These are phyloP conservation scores for Trametes cubensis DNA, from an alignment of 768 basidiomycete species.

Conservation along the genomic window DNA sequence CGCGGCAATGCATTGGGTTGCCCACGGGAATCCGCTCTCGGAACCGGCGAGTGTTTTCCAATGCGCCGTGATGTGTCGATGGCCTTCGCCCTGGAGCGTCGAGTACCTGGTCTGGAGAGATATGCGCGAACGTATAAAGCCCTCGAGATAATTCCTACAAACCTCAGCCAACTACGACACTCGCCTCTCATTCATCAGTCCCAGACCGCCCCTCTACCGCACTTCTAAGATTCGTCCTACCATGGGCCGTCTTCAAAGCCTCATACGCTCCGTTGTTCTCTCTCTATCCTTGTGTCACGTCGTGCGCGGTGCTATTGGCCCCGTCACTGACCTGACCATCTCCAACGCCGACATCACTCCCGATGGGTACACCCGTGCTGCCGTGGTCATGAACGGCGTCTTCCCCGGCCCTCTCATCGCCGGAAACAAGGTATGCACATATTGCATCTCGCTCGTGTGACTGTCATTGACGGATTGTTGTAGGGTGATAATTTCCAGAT, in stretches of 20 bases:
- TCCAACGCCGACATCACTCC: constrained; percentile 34
- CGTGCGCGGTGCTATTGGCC: constrained; percentile 29
- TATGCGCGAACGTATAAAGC: neutral
- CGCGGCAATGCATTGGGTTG: neutral
- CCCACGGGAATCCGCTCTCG: neutral
- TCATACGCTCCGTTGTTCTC: constrained; percentile 1
- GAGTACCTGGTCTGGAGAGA: too few species aligned
- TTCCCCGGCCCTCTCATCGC: constrained; percentile 30
- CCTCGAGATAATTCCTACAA: neutral
- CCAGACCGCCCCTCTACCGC: neutral
- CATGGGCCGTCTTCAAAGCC: constrained; percentile 10
- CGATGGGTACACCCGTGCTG: constrained; percentile 35
- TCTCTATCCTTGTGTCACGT: constrained; percentile 1
- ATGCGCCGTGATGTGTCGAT: neutral
- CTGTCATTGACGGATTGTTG: neutral
- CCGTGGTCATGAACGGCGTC: constrained; percentile 24
- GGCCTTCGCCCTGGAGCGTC: too few species aligned
- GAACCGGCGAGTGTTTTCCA: neutral
- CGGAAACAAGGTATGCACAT: constrained; percentile 27
- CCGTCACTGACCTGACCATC: constrained; percentile 32
- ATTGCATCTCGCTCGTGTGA: neutral
- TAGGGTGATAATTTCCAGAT: constrained; percentile 31
- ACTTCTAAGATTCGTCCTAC: neutral
- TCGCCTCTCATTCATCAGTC: neutral
- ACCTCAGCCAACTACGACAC: neutral